phyloP scores from a whole-genome alignment of 2,329 filamentous ascomycete genomes.

The Calonectria crousiana region DNA sequence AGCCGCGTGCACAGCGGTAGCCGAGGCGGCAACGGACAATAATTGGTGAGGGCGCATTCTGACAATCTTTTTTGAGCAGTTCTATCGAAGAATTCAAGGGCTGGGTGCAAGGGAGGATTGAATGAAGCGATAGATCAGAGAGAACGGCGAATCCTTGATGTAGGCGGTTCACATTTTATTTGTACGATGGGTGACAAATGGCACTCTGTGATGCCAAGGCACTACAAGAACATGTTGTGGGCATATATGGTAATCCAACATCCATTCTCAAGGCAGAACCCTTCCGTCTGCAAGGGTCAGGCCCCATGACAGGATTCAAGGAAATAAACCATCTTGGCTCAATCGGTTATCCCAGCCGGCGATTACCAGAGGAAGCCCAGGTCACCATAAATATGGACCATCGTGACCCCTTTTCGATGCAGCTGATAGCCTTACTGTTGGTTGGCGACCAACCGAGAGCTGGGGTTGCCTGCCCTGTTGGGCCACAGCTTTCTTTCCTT shows the following conservation, averaged over 20 bases:
- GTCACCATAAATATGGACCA: not conserved
- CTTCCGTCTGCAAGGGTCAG: not conserved
- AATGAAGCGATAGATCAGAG: not conserved
- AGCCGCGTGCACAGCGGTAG: not conserved
- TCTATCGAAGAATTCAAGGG: not conserved
- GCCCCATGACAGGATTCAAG: not conserved
- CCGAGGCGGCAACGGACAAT: not conserved
- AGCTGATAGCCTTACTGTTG: not conserved
- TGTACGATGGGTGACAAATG: not conserved
- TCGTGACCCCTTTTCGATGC: not conserved
- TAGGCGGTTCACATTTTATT: not conserved
- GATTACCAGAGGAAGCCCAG: not conserved
- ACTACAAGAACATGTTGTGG: not conserved
- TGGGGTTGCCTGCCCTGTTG: not conserved
- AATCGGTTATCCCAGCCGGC: not conserved
- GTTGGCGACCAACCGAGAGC: not conserved
- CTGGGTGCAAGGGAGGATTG: not conserved
- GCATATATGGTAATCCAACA: not conserved
- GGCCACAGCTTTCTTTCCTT: not conserved
- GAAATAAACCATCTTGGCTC: not conserved
- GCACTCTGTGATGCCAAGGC: not conserved
- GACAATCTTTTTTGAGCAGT: not conserved
- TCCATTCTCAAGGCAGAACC: not conserved
- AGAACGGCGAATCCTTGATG: not conserved
- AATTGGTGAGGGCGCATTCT: not conserved